Evolutionary conservation across 805 yeast species (phyloP).

Genomic region (Candida orba): DNA sequence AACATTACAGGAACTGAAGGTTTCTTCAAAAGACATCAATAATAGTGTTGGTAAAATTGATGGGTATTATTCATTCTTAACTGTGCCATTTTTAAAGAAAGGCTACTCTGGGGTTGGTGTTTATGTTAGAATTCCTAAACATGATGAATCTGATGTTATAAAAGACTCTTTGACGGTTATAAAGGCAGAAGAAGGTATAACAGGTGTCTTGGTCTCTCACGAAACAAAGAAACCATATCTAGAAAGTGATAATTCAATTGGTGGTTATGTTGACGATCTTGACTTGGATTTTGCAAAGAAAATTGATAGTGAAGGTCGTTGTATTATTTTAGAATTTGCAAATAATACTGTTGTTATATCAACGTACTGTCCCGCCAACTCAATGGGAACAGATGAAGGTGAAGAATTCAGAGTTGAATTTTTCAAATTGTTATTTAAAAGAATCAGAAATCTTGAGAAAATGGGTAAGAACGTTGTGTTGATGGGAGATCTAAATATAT

Average conservation of each 20-base stretch:
- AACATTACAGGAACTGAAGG: conserved; percentile 83
- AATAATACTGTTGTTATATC: conserved; percentile 54
- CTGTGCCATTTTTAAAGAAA: conserved; percentile 59
- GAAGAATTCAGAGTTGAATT: conserved; percentile 53
- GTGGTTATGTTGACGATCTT: conserved; percentile 57
- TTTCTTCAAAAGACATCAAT: conserved; percentile 43
- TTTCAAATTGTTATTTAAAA: conserved; percentile 47
- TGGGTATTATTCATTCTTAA: conserved; percentile 57
- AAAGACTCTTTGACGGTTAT: conserved; percentile 41
- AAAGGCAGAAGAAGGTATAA: conserved; percentile 86
- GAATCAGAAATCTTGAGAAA: conserved; percentile 49
- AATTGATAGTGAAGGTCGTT: conserved; percentile 81
- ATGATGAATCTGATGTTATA: conserved; percentile 33
- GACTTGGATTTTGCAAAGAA: conserved; percentile 29
- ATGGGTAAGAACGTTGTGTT: conserved; percentile 65
- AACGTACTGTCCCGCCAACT: conserved; percentile 89
- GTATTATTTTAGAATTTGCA: conserved; percentile 66
- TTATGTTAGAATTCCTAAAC: conserved; percentile 50
- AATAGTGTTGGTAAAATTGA: conserved; percentile 42
- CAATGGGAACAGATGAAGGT: conserved; percentile 61
- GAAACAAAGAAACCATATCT: conserved; percentile 14
- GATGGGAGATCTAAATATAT: conserved; percentile 85
- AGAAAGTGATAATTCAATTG: conserved; percentile 37
- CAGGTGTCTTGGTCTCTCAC: conserved; percentile 45
- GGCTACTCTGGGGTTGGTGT: conserved; percentile 94